These are phyloP conservation scores for Solanum hybrid DNA, from an alignment of 305 asterid species.

Conservation along the genomic window DNA sequence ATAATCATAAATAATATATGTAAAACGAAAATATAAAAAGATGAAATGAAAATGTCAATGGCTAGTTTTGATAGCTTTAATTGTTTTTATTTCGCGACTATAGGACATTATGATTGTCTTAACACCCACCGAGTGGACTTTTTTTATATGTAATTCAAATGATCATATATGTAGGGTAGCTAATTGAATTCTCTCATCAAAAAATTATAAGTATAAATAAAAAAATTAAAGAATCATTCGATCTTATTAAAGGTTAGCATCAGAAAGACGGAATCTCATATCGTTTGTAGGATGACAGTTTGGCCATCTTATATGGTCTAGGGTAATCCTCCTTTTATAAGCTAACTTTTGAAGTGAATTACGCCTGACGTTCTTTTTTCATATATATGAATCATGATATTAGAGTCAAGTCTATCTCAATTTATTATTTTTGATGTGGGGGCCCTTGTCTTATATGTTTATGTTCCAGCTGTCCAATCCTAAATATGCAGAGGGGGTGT, in stretches of 20 bases:
- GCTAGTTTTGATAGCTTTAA: not conserved
- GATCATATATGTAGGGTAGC: not conserved
- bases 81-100: not conserved
- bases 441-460: not conserved
- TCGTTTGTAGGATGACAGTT: not conserved
- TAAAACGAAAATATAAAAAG: not conserved
- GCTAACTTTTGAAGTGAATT: not conserved
- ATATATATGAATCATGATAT: not conserved
- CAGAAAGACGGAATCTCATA: not conserved
- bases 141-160: not conserved
- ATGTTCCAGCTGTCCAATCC: not conserved
- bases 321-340: not conserved
- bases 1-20: not conserved
- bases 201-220: not conserved
- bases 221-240: not conserved
- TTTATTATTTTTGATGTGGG: not conserved
- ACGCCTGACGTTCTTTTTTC: rapidly evolving
- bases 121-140: not conserved
- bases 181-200: not conserved
- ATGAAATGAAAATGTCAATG: not conserved
- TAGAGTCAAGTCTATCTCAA: not conserved
- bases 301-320: not conserved
- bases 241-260: not conserved
- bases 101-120: not conserved
- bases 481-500: not conserved